These are phyloP conservation scores for Glomus cerebriforme DNA, from an alignment of 192 early-diverging fungal genomes.

Conservation along the genomic window DNA sequence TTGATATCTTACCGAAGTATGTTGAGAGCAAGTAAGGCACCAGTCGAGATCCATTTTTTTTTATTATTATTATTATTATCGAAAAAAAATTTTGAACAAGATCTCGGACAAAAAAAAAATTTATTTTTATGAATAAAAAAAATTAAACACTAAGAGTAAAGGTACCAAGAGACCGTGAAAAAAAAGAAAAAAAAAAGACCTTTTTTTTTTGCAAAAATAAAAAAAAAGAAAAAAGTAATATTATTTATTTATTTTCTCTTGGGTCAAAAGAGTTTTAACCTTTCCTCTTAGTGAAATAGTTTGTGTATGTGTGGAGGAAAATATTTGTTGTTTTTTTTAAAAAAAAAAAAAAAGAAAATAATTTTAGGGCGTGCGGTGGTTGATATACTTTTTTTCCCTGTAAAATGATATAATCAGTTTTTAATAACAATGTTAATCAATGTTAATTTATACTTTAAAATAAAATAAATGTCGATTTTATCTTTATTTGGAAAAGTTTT, in stretches of 20 bases:
- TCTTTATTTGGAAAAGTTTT: background rate
- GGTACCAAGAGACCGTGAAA: too few species aligned
- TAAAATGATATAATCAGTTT: too few species aligned
- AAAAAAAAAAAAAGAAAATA: background rate
- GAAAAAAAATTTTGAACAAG: background rate
- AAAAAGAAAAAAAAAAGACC: too few species aligned
- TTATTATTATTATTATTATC: background rate
- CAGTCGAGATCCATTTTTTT: slow-evolving; percentile 22
- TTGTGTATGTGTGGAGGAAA: background rate
- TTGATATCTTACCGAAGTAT: slow-evolving; percentile 8
- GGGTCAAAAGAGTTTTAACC: background rate
- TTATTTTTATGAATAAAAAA: background rate
- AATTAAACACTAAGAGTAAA: too few species aligned
- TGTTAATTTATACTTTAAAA: background rate
- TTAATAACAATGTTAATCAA: too few species aligned
- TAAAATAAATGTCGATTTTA: background rate
- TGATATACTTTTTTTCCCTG: background rate
- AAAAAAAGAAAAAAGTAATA: background rate
- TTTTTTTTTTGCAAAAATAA: too few species aligned
- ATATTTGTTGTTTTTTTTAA: background rate
- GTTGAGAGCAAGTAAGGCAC: slow-evolving; percentile 25
- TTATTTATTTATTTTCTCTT: background rate
- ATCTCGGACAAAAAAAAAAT: background rate
- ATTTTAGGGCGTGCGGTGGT: background rate
- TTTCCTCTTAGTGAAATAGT: background rate